These are phyloP conservation scores for Erysiphe neolycopersici DNA, from an alignment of 2,329 filamentous ascomycete species.

Conservation along the genomic window DNA sequence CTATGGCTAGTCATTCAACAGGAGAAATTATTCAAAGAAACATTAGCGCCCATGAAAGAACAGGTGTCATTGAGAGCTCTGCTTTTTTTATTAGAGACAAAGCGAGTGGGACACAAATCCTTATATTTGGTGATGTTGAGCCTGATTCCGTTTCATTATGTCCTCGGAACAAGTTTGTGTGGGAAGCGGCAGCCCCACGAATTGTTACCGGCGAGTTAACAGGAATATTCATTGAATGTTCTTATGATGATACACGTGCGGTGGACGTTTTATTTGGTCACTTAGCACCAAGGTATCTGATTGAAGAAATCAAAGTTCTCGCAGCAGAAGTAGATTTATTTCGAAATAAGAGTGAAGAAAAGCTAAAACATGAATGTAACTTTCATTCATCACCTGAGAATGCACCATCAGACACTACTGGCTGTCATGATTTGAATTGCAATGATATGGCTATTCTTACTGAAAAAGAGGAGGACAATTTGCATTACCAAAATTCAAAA, in stretches of 20 bases:
- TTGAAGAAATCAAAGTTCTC: slow-evolving; percentile 48
- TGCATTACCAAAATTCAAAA: background rate
- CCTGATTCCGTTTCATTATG: slow-evolving; percentile 63
- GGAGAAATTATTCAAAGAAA: background rate
- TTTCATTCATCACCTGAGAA: slow-evolving; percentile 4
- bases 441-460: background rate
- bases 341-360: slow-evolving; percentile 11
- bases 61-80: slow-evolving; percentile 63
- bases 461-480: no score
- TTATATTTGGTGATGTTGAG: slow-evolving; percentile 91
- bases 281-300: slow-evolving; percentile 56
- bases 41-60: background rate
- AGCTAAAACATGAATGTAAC: slow-evolving; percentile 5
- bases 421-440: background rate
- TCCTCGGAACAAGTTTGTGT: slow-evolving; percentile 58
- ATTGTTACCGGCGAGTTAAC: slow-evolving; percentile 43
- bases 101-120: slow-evolving; percentile 42
- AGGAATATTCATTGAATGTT: slow-evolving; percentile 88
- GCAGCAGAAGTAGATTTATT: slow-evolving; percentile 19
- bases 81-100: slow-evolving; percentile 78
- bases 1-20: background rate
- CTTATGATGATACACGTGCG: slow-evolving; percentile 56
- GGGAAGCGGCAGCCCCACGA: slow-evolving; percentile 72
- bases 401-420: background rate
- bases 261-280: slow-evolving; percentile 70